Evolutionary conservation across 1,284 basidiomycete species (phyloP).

Genomic region (Microbotryomycetes sp.): DNA sequence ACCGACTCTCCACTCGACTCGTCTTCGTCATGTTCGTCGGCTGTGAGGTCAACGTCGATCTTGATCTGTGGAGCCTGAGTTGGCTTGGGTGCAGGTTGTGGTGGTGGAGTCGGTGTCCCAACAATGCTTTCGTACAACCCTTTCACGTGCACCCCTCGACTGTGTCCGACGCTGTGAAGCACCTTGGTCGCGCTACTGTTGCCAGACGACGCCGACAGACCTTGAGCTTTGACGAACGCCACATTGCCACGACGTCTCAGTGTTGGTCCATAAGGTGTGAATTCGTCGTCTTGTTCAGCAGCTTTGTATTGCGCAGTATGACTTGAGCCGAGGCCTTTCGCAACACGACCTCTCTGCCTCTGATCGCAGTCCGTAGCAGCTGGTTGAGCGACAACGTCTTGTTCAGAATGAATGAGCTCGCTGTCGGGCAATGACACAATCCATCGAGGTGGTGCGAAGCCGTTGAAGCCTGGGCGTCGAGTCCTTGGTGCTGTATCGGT

Average conservation of each 20-base stretch:
- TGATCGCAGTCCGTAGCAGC: neutral
- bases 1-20: neutral
- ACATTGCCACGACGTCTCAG: slow-evolving; percentile 11
- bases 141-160: neutral
- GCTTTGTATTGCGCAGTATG: neutral
- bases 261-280: slow-evolving; percentile 20
- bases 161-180: neutral
- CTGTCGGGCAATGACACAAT: neutral
- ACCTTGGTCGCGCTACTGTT: neutral
- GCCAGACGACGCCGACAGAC: slow-evolving; percentile 1
- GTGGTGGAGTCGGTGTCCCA: slow-evolving; percentile 2
- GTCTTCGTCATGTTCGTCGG: slow-evolving; percentile 2
- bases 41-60: neutral
- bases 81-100: neutral
- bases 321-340: too few species aligned
- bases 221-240: slow-evolving; percentile 13
- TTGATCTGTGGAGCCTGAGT: neutral
- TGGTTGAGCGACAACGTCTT: too few species aligned
- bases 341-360: too few species aligned
- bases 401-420: too few species aligned
- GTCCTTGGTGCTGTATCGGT: too few species aligned
- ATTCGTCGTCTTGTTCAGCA: slow-evolving; percentile 9
- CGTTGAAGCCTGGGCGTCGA: neutral
- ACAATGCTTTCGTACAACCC: slow-evolving; percentile 15
- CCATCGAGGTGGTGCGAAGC: neutral